A percentile compares a stretch with the other conserved stretches of the same genome.
These are phyloP conservation scores for Macrophomina pseudophaseolina DNA, from an alignment of 2,329 filamentous ascomycete species.

Conservation along the genomic window DNA sequence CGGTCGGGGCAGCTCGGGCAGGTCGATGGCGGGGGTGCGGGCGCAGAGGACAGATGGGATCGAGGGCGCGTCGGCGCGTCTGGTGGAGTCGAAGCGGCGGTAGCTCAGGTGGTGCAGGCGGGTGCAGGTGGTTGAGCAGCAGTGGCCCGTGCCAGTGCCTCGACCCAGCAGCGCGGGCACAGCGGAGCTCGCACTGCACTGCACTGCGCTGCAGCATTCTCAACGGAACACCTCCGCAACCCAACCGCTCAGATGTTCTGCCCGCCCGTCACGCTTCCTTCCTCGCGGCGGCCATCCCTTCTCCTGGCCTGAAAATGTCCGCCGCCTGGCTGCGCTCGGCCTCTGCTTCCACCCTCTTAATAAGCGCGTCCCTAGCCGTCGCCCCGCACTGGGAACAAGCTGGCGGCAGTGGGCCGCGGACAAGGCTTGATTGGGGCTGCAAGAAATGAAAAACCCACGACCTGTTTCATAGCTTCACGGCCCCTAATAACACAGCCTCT, in stretches of 20 bases:
- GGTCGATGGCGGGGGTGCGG: background rate
- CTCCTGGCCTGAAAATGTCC: slow-evolving; percentile 4
- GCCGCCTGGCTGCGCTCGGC: background rate
- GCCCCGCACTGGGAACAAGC: slow-evolving; percentile 18
- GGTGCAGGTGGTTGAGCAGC: background rate
- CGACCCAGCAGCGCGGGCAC: slow-evolving; percentile 9
- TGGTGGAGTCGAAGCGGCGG: background rate
- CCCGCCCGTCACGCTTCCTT: background rate
- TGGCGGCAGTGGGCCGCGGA: slow-evolving; percentile 15
- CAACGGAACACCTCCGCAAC: slow-evolving; percentile 10
- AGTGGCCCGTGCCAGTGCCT: background rate
- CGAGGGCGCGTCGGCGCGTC: background rate
- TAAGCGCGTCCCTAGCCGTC: background rate
- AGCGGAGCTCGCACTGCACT: background rate
- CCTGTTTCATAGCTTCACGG: slow-evolving; percentile 19
- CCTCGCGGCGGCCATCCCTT: background rate
- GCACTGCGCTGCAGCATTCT: background rate
- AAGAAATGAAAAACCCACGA: slow-evolving; percentile 22
- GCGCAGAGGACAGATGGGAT: background rate
- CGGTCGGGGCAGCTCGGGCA: slow-evolving; percentile 1
- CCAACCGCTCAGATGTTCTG: background rate
- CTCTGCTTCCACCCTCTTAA: background rate
- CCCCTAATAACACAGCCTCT: slow-evolving; percentile 14
- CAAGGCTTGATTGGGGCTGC: slow-evolving; percentile 17
- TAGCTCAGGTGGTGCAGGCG: background rate